Evolutionary conservation across 1,139 yeast species (phyloP).

Genomic region (Yamadazyma trypodendri): DNA sequence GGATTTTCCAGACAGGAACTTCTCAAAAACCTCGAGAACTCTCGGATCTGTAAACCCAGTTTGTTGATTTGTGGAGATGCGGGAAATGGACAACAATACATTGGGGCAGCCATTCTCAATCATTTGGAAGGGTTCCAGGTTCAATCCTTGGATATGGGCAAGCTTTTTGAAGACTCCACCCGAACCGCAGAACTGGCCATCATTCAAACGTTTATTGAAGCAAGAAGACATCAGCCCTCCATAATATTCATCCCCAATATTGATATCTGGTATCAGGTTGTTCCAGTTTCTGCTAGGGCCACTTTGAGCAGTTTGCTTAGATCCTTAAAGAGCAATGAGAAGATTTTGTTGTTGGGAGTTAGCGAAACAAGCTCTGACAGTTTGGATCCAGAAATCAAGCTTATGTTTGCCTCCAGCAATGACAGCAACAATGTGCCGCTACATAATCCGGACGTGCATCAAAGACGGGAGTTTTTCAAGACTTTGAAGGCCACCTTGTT

Average conservation of each 20-base stretch:
- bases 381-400: constrained; percentile 38
- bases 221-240: constrained; percentile 86
- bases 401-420: constrained; percentile 52
- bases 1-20: constrained; percentile 70
- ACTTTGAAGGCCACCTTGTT: constrained; percentile 54
- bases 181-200: constrained; percentile 82
- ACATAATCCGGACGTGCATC: constrained; percentile 35
- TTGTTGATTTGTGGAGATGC: constrained; percentile 66
- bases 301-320: constrained; percentile 71
- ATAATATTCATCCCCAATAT: constrained; percentile 81
- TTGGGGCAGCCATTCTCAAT: constrained; percentile 80
- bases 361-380: constrained; percentile 48
- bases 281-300: constrained; percentile 68
- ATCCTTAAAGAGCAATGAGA: constrained; percentile 69
- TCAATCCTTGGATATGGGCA: constrained; percentile 80
- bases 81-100: constrained; percentile 90
- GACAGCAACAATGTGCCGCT: constrained; percentile 50
- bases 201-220: constrained; percentile 84
- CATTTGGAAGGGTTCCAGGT: constrained; percentile 87
- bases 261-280: constrained; percentile 71
- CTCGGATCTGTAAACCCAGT: constrained; percentile 82
- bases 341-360: constrained; percentile 73
- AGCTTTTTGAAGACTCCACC: constrained; percentile 75
- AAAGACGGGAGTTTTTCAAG: constrained; percentile 54
- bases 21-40: constrained; percentile 53